These are phyloP conservation scores for Ciborinia camelliae DNA, from an alignment of 2,329 filamentous ascomycete genomes.

Conservation along the genomic window DNA sequence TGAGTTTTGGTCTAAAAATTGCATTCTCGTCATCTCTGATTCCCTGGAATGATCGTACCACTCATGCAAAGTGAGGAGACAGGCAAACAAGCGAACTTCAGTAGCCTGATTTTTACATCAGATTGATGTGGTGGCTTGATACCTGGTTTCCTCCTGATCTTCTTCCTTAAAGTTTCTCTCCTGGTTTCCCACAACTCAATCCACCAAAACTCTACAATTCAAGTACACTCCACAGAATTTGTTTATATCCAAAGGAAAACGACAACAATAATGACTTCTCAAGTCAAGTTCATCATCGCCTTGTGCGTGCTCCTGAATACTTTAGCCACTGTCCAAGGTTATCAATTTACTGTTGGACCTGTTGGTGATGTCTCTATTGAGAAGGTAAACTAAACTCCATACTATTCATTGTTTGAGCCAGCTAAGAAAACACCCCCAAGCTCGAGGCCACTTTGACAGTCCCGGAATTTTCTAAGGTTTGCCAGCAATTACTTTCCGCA, in stretches of 20 bases:
- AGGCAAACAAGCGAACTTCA: not conserved
- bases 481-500: slow-evolving; percentile 24
- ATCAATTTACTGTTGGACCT: not conserved
- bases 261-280: not conserved
- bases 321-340: not conserved
- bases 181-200: not conserved
- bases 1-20: not conserved
- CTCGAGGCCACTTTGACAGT: slow-evolving; percentile 26
- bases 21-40: not conserved
- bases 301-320: not conserved
- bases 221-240: not conserved
- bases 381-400: not conserved
- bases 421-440: slow-evolving; percentile 18
- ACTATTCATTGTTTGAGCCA: not conserved
- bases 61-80: not conserved
- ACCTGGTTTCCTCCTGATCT: not conserved
- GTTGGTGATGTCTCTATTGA: not conserved
- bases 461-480: slow-evolving; percentile 23
- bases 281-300: not conserved
- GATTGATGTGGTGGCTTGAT: not conserved
- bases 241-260: not conserved
- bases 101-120: not conserved
- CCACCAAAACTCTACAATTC: not conserved
- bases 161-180: not conserved
- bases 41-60: not conserved